Evolutionary conservation across 352 stramenopile species (phyloP), one percentile per base, ranked within the genome.

Genomic region (Phytophthora capsici): DNA sequence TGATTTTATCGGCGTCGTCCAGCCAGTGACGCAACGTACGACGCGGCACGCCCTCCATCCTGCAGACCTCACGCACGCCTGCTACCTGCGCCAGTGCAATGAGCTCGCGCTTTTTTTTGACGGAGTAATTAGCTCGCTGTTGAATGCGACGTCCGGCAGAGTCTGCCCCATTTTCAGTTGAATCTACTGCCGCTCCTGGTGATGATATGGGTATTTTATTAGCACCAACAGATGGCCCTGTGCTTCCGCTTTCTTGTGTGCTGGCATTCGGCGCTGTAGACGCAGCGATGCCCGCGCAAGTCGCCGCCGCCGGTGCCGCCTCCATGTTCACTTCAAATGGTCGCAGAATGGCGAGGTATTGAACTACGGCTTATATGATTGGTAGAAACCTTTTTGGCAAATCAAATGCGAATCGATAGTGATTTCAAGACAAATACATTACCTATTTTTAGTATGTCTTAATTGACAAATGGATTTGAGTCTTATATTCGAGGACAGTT

Each of bases 61-160:
- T 52, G 28, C 73, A 80, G 14, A 80, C 73, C 40, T 80, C 73
- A 4, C 73, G 69, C 23, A 80, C 65, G 13, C 73, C 73, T 22
- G 57, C 71, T 2, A 70, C 47, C 37, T 80, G 59, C 19, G 69
- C 73, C 38, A 78, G 34, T 10, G 73, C 73, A 44, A 80, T 80
- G 36, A 80, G 73, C 57, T 80, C 73, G 28, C 73, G 73, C 61
- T 80, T 80, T 49, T 80, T 77, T 43, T 71, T 71, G 40, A 80
- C 73, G 13, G 73, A 80, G 61, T 78, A 80, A 43, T 80, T 78
- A 19, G 67, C 38, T 17, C 73, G 69, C 38, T 70, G 65, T 45
- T 71, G 61, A 9, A 47, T 49, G 22, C 68, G 72, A 8, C 44
- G 72, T 61, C 55, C 46, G 9, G 38, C 32, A 16, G 32, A 49